phyloP scores from a whole-genome alignment of 2,329 filamentous ascomycete genomes.

The Stagonosporopsis rhizophila region DNA sequence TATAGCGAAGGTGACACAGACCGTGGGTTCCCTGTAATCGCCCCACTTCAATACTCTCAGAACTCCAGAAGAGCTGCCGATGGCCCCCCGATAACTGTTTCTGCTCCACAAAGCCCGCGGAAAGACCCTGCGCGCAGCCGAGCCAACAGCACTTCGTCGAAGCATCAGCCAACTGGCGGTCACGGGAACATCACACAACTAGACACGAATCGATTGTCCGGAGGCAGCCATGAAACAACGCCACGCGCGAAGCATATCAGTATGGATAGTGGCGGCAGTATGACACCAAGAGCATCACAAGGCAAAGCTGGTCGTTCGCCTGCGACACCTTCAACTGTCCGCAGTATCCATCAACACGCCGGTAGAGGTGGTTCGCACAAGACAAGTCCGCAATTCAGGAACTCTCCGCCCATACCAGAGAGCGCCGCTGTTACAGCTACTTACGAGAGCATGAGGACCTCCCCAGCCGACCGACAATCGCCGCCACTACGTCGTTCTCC shows the following conservation, averaged over 20 bases:
- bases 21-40: conserved; percentile 16
- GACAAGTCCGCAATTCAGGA: conserved; percentile 33
- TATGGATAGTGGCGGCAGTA: conserved; percentile 41
- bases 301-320: conserved; percentile 40
- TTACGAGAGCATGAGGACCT: conserved; percentile 36
- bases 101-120: conserved; percentile 28
- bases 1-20: conserved; percentile 16
- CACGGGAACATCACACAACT: conserved; percentile 38
- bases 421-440: conserved; percentile 40
- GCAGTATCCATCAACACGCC: conserved; percentile 35
- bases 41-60: conserved; percentile 34
- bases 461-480: conserved; percentile 41
- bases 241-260: conserved; percentile 41
- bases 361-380: conserved; percentile 40
- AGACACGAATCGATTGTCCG: conserved; percentile 32
- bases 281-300: conserved; percentile 43
- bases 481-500: conserved; percentile 41
- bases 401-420: conserved; percentile 36
- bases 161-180: conserved; percentile 30
- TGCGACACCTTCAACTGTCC: conserved; percentile 43
- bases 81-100: conserved; percentile 32
- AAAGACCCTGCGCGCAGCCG: conserved; percentile 35
- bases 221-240: conserved; percentile 43
- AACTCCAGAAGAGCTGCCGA: conserved; percentile 35
- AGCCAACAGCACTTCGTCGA: conserved; percentile 37